These are phyloP conservation scores for Mycena citricolor DNA, from an alignment of 1,284 basidiomycete genomes.

Conservation along the genomic window DNA sequence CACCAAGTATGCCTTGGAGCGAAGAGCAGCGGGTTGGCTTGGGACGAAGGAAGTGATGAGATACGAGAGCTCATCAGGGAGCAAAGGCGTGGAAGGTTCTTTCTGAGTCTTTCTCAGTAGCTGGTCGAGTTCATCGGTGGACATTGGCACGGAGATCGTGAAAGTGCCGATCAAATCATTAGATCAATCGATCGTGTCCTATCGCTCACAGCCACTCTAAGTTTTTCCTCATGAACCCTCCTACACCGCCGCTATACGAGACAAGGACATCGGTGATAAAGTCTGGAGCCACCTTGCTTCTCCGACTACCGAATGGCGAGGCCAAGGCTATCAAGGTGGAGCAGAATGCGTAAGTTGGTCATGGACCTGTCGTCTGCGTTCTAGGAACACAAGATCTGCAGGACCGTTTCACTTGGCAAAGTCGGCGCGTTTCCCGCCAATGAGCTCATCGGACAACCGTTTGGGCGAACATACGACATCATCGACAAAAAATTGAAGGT, in stretches of 20 bases:
- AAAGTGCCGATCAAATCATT: neutral
- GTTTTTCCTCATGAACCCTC: constrained; percentile 15
- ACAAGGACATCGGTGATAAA: constrained; percentile 44
- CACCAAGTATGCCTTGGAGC: constrained; percentile 66
- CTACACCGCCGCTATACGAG: constrained; percentile 7
- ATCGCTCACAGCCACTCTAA: constrained; percentile 4
- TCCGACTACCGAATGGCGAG: constrained; percentile 70
- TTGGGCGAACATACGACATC: constrained; percentile 79
- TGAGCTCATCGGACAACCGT: constrained; percentile 71
- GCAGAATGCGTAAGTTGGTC: constrained; percentile 57
- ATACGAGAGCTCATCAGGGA: constrained; percentile 55
- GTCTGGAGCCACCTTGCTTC: constrained; percentile 61
- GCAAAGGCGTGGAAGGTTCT: constrained; percentile 33
- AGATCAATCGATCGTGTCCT: neutral
- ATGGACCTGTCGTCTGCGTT: neutral
- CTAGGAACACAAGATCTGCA: constrained; percentile 30
- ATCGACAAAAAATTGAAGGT: constrained; percentile 62
- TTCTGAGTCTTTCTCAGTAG: constrained; percentile 35
- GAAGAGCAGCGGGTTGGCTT: constrained; percentile 40
- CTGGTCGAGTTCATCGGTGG: constrained; percentile 28
- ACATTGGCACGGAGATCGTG: constrained; percentile 4
- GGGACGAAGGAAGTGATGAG: constrained; percentile 59
- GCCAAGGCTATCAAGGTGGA: constrained; percentile 65
- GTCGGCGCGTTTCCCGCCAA: constrained; percentile 71
- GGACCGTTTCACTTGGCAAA: constrained; percentile 67